Base-by-base conservation (phyloP, 164 flowering plant genomes). In the Liriodendron chinense region DNA sequence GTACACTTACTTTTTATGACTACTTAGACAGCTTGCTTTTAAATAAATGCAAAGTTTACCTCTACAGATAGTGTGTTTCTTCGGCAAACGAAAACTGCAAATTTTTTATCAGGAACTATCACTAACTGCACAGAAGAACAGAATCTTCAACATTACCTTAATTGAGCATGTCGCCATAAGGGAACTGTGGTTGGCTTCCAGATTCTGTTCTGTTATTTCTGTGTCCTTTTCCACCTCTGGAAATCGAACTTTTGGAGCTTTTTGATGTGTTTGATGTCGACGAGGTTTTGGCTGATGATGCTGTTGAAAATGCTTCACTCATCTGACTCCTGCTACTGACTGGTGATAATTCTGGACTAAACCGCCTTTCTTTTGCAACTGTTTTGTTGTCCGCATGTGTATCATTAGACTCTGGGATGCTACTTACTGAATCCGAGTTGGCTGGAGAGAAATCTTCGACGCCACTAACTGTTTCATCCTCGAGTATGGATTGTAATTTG, bases 371-470 rank as follows among this genome's bases (percentile, higher is more conserved):
- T 61, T 49, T 66, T 16, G 78, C 73, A 53, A 28, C 21, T 1
- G n/a, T 73, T 70, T 28, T 69, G 23, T 63, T 79, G 23, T 73
- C 78, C 25, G 65, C 72, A 76, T 76, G 77, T 70, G 75, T 70
- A 26, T 47, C 75, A 25, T 7, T 76, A 61, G 43, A 64, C 18
- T 61, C 70, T 34, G 59, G 65, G 22, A 67, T 23, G 48, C 75
- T 63, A 20, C 69, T 53, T 13, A 69, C 25, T 56, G 75, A 75
- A 74, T 75, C 67, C 3, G 80, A 72, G 72, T 67, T 59, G 71
- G 77, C 66, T 14, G 82, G 78, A 63, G 77, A 82, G 68, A 68
- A 74, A 47, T 79, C 82, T 57, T 73, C 70, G 18, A 74, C 74
- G 43, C 67, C 68, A 26, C 56, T 71, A 47, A 74, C 73, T 70